phyloP scores from a whole-genome alignment of 1,284 basidiomycete species.

The Trichosporon sp. region DNA sequence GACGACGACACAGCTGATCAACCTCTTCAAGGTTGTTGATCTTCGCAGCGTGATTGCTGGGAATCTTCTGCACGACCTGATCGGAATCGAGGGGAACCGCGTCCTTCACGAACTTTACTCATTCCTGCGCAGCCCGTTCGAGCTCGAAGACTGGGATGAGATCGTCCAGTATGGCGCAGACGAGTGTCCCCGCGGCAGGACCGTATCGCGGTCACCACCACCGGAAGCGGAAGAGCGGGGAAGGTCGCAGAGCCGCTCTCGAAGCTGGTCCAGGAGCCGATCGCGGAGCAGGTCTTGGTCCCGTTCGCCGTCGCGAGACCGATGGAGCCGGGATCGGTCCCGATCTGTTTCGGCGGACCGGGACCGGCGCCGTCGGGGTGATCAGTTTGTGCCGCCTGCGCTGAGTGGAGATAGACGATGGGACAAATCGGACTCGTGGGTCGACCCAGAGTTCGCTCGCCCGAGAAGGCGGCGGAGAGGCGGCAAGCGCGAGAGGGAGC shows the following conservation, averaged over 20 bases:
- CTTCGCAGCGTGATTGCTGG: constrained; percentile 5
- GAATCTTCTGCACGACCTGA: background rate
- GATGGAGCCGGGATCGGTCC: constrained; percentile 19
- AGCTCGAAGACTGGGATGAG: constrained; percentile 75
- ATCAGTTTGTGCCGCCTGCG: constrained; percentile 21
- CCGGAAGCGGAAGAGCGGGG: constrained; percentile 20
- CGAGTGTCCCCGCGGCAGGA: constrained; percentile 1
- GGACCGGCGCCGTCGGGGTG: constrained; percentile 40
- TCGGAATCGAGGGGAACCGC: constrained; percentile 71
- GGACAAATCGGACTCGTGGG: constrained; percentile 51
- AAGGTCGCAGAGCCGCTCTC: constrained; percentile 20
- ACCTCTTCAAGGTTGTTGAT: constrained; percentile 10
- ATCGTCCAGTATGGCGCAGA: constrained; percentile 63
- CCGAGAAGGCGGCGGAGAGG: constrained; percentile 19
- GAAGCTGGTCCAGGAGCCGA: constrained; percentile 21
- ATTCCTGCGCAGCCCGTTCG: constrained; percentile 81
- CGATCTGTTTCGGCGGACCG: constrained; percentile 34
- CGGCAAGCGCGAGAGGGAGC: constrained; percentile 17
- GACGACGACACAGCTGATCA: constrained; percentile 66
- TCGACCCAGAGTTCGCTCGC: constrained; percentile 44
- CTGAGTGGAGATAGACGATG: constrained; percentile 39
- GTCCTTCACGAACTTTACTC: constrained; percentile 87
- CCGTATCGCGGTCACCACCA: constrained; percentile 12
- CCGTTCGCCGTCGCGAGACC: constrained; percentile 24
- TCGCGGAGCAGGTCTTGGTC: constrained; percentile 26